These are phyloP conservation scores for Ustilago xerochloae DNA, from an alignment of 1,284 basidiomycete species.

Conservation along the genomic window DNA sequence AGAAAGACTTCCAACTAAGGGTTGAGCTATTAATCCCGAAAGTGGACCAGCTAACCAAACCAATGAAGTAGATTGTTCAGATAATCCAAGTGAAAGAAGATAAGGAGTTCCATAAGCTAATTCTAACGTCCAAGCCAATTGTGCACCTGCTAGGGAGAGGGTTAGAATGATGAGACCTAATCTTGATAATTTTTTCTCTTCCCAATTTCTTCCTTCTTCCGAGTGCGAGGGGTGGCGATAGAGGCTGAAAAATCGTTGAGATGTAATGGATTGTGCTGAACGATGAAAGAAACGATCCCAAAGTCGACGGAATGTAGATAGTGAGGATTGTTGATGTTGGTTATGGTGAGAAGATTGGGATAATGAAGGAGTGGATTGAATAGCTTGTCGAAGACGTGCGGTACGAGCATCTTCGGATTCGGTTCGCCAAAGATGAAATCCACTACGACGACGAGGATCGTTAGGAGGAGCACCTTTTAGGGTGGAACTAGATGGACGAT, in stretches of 20 bases:
- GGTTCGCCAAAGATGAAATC: conserved; percentile 57
- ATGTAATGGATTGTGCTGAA: not conserved
- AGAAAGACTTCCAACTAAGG: conserved; percentile 91
- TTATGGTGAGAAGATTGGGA: conserved; percentile 9
- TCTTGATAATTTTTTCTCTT: conserved; percentile 50
- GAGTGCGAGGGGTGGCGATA: conserved; percentile 6
- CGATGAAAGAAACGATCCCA: too few species aligned
- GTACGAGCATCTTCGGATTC: conserved; percentile 45
- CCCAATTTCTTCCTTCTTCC: not conserved
- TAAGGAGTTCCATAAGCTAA: conserved; percentile 88
- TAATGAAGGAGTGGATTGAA: conserved; percentile 18
- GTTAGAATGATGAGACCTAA: conserved; percentile 71
- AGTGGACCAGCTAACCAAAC: conserved; percentile 97
- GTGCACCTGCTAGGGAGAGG: conserved; percentile 78
- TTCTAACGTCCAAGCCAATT: conserved; percentile 91
- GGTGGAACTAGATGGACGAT: conserved; percentile 19
- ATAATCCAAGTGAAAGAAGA: conserved; percentile 85
- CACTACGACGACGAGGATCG: conserved; percentile 45
- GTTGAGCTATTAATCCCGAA: conserved; percentile 91
- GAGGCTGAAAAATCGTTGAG: conserved; percentile 11
- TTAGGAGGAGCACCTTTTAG: conserved; percentile 23
- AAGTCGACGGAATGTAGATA: too few species aligned
- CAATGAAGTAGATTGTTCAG: conserved; percentile 88
- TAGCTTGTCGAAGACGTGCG: conserved; percentile 18
- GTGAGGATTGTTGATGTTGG: too few species aligned